Evolutionary conservation across 2,329 filamentous ascomycete species (phyloP), one percentile per base, ranked within the genome.

Genomic region (Diplodia sapinea): DNA sequence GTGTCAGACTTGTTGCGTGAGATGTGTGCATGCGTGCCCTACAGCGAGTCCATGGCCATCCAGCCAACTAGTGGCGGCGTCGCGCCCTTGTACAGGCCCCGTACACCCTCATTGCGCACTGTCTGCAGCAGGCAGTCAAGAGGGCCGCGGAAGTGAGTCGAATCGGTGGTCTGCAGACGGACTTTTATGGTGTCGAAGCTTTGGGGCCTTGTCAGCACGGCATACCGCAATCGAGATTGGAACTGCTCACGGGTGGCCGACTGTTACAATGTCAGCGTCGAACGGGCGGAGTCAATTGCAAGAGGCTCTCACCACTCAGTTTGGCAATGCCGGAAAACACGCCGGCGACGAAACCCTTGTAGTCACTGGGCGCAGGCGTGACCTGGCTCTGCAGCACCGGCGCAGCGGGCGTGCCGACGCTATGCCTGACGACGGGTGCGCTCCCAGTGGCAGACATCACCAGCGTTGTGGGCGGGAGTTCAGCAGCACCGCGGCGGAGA

Each of bases 151-250:
- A 99, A 99, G 73, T 91, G 93, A 1, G 88, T 79, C 57, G 86
- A 79, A 72, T 90, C 84, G 36, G 92, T 93, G 2, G 94, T 98
- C 79, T 99, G 95, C 20, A 99, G 84, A 38, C 95, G 92, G 65
- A 98, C 94, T 81, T 99, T 99, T 79, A 99, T 88, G 0, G 95
- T 98, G 80, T 99, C 95, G 82, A 99, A 98, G 29, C 92, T 86
- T 68, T 12, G 20, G 50, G 15, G 33, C n/a, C 26, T 17, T 26
- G 15, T 68, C 40, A 56, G 50, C 31, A 33, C 2, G 51, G 13
- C 40, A 26, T 15, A 6, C 12, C 38, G 36, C 54, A 61, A 13
- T 13, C 9, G 17, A 7, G 36, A 17, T 13, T 31, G 52, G 56
- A 43, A 36, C 8, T 69, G 78, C 83, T 70, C 80, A 85, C 80